These are phyloP conservation scores for Aspergillus sclerotialis DNA, from an alignment of 2,329 filamentous ascomycete genomes.

Conservation along the genomic window DNA sequence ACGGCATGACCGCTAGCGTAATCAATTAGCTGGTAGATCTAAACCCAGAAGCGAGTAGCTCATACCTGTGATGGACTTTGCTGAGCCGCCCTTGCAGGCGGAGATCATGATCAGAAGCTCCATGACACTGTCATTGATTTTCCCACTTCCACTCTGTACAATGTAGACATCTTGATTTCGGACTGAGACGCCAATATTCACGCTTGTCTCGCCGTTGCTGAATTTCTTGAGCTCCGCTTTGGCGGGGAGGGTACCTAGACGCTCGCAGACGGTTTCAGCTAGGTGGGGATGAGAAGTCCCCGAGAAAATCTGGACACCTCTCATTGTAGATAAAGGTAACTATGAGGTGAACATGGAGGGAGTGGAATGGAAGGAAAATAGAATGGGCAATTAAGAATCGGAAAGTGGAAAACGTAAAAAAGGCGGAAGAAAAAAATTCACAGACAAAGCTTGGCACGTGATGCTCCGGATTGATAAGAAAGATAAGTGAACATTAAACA, in stretches of 20 bases:
- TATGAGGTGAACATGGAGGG: slow-evolving; percentile 12
- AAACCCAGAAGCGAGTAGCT: too few species aligned
- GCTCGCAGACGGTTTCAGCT: slow-evolving; percentile 59
- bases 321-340: slow-evolving; percentile 42
- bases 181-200: slow-evolving; percentile 63
- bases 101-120: slow-evolving; percentile 99
- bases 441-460: too few species aligned
- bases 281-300: slow-evolving; percentile 59
- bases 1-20: slow-evolving; percentile 45
- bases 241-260: slow-evolving; percentile 54
- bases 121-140: slow-evolving; percentile 99
- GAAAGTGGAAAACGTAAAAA: slow-evolving; percentile 7
- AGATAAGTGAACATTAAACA: slow-evolving; percentile 1
- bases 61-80: slow-evolving; percentile 91
- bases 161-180: slow-evolving; percentile 99
- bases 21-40: too few species aligned
- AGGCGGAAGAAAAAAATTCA: too few species aligned
- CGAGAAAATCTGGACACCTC: slow-evolving; percentile 61
- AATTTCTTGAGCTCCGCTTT: slow-evolving; percentile 59
- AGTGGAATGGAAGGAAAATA: slow-evolving; percentile 7
- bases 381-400: too few species aligned
- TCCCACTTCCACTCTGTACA: slow-evolving; percentile 89
- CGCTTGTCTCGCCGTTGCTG: slow-evolving; percentile 63
- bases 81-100: slow-evolving; percentile 94
- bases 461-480: too few species aligned